phyloP scores from a whole-genome alignment of 106 monocot species.

The Dendrobium catenatum region DNA sequence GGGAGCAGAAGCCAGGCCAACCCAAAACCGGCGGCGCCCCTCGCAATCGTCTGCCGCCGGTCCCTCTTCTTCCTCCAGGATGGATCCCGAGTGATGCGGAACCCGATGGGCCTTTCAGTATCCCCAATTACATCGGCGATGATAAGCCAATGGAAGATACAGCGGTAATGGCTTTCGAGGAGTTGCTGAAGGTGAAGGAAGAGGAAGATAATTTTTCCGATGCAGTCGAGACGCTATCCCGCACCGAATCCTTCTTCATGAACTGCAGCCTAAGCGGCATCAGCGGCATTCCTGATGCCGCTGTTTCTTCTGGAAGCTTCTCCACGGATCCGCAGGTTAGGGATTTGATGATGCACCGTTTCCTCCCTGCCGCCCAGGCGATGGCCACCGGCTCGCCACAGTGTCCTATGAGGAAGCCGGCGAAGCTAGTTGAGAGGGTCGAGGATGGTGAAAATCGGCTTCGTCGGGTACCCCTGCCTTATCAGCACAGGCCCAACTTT shows the following conservation, averaged over 20 bases:
- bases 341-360: conserved; percentile 66
- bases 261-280: conserved; percentile 68
- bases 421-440: neutral
- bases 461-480: conserved; percentile 15
- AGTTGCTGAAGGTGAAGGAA: conserved; percentile 18
- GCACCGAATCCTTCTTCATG: conserved; percentile 66
- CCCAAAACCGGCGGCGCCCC: conserved; percentile 23
- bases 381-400: conserved; percentile 29
- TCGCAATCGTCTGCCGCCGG: neutral
- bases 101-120: neutral
- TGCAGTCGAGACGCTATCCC: conserved; percentile 65
- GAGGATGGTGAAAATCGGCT: conserved; percentile 9
- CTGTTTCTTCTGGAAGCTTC: conserved; percentile 19
- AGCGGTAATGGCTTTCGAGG: neutral
- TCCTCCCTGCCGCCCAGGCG: conserved; percentile 62
- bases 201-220: conserved; percentile 64
- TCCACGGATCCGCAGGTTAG: conserved; percentile 38
- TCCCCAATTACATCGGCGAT: neutral
- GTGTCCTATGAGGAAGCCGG: conserved; percentile 5
- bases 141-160: neutral
- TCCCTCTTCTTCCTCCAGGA: conserved; percentile 1
- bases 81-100: neutral
- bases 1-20: conserved; percentile 67
- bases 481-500: conserved; percentile 16
- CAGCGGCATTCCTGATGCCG: conserved; percentile 18